phyloP scores from a whole-genome alignment of 352 stramenopile species.

The Globisporangium megalacanthum region DNA sequence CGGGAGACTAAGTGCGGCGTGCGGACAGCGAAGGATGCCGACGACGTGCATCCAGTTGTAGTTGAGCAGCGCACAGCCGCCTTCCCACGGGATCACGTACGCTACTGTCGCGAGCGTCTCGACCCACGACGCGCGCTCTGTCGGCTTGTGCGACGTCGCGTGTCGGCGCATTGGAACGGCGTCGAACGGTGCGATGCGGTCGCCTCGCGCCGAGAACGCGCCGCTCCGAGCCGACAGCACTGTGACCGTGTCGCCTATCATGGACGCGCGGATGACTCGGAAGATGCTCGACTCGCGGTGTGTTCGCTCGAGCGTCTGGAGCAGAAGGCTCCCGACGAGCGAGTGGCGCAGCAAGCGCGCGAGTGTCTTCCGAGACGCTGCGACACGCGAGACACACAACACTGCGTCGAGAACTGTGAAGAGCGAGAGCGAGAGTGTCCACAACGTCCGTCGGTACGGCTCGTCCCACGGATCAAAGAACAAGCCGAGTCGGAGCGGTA shows the following conservation, averaged over 20 bases:
- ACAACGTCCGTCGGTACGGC: slow-evolving; percentile 1
- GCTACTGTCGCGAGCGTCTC: slow-evolving; percentile 2
- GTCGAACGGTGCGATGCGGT: slow-evolving; percentile 14
- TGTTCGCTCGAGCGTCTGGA: slow-evolving; percentile 2
- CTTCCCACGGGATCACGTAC: slow-evolving; percentile 31
- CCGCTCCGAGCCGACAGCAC: slow-evolving; percentile 7
- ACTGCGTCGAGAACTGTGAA: slow-evolving; percentile 23
- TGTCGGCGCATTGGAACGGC: slow-evolving; percentile 3
- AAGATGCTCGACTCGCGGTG: slow-evolving; percentile 9
- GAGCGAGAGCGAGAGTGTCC: slow-evolving; percentile 19
- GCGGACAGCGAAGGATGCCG: slow-evolving; percentile 20
- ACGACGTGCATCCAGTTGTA: slow-evolving; percentile 47
- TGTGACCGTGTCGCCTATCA: slow-evolving; percentile 2
- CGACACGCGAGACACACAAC: slow-evolving; percentile 6
- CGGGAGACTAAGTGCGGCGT: slow-evolving; percentile 12
- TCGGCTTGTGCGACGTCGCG: slow-evolving; percentile 1
- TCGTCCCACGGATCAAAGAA: slow-evolving; percentile 38
- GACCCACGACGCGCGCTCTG: slow-evolving; percentile 1
- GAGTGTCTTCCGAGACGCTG: neutral
- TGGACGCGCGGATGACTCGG: slow-evolving; percentile 1
- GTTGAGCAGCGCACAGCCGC: slow-evolving; percentile 18
- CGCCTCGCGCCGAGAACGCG: slow-evolving; percentile 9
- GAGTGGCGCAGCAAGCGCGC: neutral
- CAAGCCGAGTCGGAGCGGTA: slow-evolving; percentile 31
- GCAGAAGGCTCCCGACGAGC: neutral